phyloP scores from a whole-genome alignment of 331 rosid species.

The Rhamnella rubrinervis region DNA sequence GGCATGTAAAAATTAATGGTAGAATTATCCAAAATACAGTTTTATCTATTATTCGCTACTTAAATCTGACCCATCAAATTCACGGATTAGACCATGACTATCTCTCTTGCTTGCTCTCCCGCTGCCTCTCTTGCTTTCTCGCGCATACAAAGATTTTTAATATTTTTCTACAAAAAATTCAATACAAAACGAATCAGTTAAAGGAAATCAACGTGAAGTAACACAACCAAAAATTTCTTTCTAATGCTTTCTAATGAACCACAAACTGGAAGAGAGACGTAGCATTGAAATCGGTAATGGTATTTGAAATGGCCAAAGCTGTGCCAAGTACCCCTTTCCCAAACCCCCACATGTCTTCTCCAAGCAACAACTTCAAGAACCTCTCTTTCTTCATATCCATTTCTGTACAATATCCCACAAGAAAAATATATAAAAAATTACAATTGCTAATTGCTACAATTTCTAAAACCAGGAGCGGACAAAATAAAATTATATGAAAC shows the following conservation, averaged over 20 bases:
- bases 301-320: constrained; percentile 48
- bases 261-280: not conserved
- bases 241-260: not conserved
- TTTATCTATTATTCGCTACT: no score
- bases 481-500: not conserved
- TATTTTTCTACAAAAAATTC: not conserved
- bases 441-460: constrained; percentile 1
- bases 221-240: not conserved
- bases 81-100: no score
- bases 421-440: not conserved
- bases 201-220: not conserved
- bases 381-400: constrained; percentile 55
- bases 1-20: no score
- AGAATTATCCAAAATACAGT: no score
- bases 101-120: no score
- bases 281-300: constrained; percentile 53
- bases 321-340: constrained; percentile 55
- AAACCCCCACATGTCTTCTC: constrained; percentile 59
- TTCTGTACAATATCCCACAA: constrained; percentile 30
- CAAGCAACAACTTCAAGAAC: constrained; percentile 49
- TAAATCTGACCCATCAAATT: no score
- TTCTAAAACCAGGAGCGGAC: constrained; percentile 5
- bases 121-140: no score
- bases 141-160: no score
- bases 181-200: constrained; percentile 2